A percentile compares a stretch with the other conserved stretches of the same genome.
Evolutionary conservation across 768 basidiomycete genomes (phyloP).

Genomic region (Boletus barrowsii): DNA sequence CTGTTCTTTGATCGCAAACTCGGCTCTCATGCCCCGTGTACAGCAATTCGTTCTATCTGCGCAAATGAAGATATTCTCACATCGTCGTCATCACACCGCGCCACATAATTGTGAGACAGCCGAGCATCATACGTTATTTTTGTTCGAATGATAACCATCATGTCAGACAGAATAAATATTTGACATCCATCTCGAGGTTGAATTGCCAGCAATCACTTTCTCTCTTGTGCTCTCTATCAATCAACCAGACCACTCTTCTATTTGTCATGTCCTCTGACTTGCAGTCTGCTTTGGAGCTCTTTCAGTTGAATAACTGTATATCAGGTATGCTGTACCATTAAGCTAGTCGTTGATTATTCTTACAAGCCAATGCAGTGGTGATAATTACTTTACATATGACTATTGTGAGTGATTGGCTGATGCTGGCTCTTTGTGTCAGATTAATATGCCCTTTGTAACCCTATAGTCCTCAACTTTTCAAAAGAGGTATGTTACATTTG

Average conservation of each 20-base stretch:
- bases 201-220: too few relatives aligned
- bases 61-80: too few relatives aligned
- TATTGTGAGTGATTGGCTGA: neutral
- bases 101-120: too few relatives aligned
- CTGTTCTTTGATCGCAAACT: too few relatives aligned
- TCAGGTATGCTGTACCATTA: neutral
- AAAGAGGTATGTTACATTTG: neutral
- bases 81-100: too few relatives aligned
- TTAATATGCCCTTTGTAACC: neutral
- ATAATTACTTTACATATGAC: slow-evolving; percentile 2
- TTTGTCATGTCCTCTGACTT: neutral
- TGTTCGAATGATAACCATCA: too few relatives aligned
- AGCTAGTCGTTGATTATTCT: neutral
- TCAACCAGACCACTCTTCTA: neutral
- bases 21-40: too few relatives aligned
- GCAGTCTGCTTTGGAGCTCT: neutral
- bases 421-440: neutral
- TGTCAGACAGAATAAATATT: too few relatives aligned
- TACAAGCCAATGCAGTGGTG: neutral
- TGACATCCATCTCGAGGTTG: too few relatives aligned
- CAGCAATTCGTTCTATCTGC: too few relatives aligned
- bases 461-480: slow-evolving; percentile 8
- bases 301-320: neutral
- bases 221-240: too few relatives aligned
- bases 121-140: too few relatives aligned